Conservation (phyloP, 2,329 filamentous ascomycete species). For the Graphiopsis chlorocephala region DNA sequence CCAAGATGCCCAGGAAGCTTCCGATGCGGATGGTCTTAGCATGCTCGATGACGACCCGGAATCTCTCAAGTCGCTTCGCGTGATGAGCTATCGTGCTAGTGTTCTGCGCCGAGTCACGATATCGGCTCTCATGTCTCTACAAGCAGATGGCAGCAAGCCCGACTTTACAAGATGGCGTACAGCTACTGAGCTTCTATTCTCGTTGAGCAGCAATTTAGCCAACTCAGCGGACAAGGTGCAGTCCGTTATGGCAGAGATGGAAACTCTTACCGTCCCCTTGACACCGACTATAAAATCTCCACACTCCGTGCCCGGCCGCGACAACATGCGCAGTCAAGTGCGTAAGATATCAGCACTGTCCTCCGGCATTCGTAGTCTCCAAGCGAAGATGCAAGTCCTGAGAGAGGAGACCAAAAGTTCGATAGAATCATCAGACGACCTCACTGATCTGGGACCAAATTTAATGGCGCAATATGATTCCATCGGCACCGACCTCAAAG, state of each 20-base stretch:
- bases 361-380: conserved; percentile 83
- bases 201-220: conserved; percentile 60
- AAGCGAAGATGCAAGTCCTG: conserved; percentile 90
- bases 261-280: conserved; percentile 54
- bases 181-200: conserved; percentile 71
- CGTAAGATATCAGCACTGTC: conserved; percentile 85
- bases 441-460: conserved; percentile 67
- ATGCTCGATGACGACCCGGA: conserved; percentile 72
- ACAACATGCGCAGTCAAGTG: conserved; percentile 81
- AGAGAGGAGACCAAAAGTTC: conserved; percentile 83
- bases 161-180: conserved; percentile 78
- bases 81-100: conserved; percentile 66
- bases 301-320: conserved; percentile 66
- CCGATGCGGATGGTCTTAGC: conserved; percentile 47
- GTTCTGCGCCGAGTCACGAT: conserved; percentile 80
- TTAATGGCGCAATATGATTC: conserved; percentile 91
- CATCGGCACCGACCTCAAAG: conserved; percentile 80
- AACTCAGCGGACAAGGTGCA: conserved; percentile 65
- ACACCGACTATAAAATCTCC: conserved; percentile 58
- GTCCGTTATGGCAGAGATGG: conserved; percentile 71
- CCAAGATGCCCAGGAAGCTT: conserved; percentile 50
- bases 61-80: conserved; percentile 73
- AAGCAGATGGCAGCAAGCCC: conserved; percentile 72
- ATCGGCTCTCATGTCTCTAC: conserved; percentile 83
- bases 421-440: conserved; percentile 64